Base-by-base conservation (phyloP, 345 rosid species). In the Barbarea vulgaris region DNA sequence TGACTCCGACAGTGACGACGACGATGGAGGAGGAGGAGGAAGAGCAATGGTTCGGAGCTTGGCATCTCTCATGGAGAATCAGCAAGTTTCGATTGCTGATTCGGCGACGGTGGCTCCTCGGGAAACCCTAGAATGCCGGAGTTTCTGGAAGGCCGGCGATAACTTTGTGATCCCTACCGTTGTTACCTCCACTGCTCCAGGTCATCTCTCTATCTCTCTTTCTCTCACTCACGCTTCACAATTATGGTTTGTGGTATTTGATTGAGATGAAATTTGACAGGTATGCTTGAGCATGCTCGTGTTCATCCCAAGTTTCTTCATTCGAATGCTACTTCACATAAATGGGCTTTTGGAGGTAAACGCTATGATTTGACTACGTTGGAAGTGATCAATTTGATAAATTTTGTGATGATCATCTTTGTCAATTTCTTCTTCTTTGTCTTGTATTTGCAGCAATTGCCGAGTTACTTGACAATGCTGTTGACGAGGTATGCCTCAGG, bases 271-370 rank as follows among this genome's bases (percentile, higher is more conserved):
- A 52, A 22, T 15, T 48, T 56, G 75, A 25, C 70, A 94, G 98
- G 79, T 59, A 36, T 75, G 61, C 52, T 95, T 82, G 97, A 95
- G 80, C 93, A 92, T 79, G 97, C 99, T 21, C 88, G 97, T 62
- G 88, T 95, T 24, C 96, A 95, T 81, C 97, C 97, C 11, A 92
- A 92, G 84, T 92, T 95, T 85, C 91, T 95, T 62, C 98, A 95
- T 68, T 95, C 97, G 4, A 95, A 95, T 88, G 99, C 99, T 42
- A 91, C 99, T 77, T 95, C 99, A 42, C 99, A 95, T 75, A 95
- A 95, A 74, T 92, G 97, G 99, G 96, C 96, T n/a, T 90, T 95
- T 82, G 99, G 97, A 82, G 99, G 99, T 92, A 24, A 61, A 62
- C 6, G 2, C 21, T 24, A 24, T 24, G 21, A 24, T 5, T 42